Evolutionary conservation across 345 rosid genomes (phyloP), one percentile per base, ranked within the genome.

Genomic region (Pelargonium nanum): DNA sequence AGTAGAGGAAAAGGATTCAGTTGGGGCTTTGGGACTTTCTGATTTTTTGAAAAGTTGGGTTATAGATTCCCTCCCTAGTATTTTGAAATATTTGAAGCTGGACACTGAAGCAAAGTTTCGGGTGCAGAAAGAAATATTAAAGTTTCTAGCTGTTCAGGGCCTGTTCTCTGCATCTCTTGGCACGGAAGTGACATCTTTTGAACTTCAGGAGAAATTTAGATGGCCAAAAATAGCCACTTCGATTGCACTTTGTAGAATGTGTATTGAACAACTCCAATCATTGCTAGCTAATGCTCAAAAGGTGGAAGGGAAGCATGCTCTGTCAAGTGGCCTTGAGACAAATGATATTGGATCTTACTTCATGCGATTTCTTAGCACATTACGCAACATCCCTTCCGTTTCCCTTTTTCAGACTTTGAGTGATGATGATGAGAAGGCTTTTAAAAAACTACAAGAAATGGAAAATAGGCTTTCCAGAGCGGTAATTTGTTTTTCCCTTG

Each of bases 141-240:
- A 94, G 78, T 90, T 94, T 67, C 78, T 94, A 10, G 85, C 96
- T 65, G 96, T 94, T 66, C 99, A 90, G 71, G 97, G 97, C 65
- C 75, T 94, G 73, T 94, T 90, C 72, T 55, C 88, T 61, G 88
- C 96, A 19, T 94, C 96, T 69, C 90, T 94, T 56, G 99, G 99
- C 56, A 78, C 87, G 10, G 97, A 90, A 78, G 88, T 93, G 67
- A 93, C 99, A 26, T 93, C 97, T 45, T 93, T 93, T 68, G 99
- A 93, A 77, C 69, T 93, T 68, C 85, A 86, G 72, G 99, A 93
- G 84, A 93, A 84, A 71, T 90, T 93, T 72, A 84, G 85, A 73
- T 93, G 99, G 97, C 96, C 99, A 25, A 93, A 82, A 71, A 78
- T 78, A 63, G 85, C 93, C 1, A 74, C 92, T 59, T 78, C 99